Base-by-base conservation (phyloP, 2,329 filamentous ascomycete species). In the Pestalotiopsis sp. region DNA sequence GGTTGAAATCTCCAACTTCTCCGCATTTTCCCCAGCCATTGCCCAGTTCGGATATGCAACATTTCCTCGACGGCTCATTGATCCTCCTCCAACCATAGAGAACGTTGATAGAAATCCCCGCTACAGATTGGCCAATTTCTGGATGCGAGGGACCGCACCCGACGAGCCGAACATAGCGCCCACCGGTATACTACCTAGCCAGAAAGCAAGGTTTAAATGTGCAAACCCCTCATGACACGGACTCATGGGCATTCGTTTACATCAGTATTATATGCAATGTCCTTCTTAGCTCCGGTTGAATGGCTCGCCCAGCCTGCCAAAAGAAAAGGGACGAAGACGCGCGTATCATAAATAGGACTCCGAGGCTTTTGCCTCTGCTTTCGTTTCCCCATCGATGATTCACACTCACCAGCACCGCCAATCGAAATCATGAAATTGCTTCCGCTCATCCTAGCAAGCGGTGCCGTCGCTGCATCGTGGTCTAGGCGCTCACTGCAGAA, bases 401-500 rank as follows among this genome's bases (percentile, higher is more conserved):
- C 25, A 25, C 62, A 13, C 20, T 49, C 5, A 45, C 11, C 23
- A 45, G n/a, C 40, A 5, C n/a, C 25, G 14, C 11, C 9, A 23
- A 2, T 36, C 27, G 23, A 23, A 12, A 66, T 6, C 25, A 67
- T 67, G 66, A 14, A 23, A 12, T 27, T 67, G 13, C 17, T 52
- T 20, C 49, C 25, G 7, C 12, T 68, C 5, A 27, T 68, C 61
- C 52, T 66, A 4, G 65, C 58, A 5, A 65, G 66, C 27, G 68
- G 61, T 56, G 71, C 52, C 27, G 66, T 71, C 49, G 72, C 72
- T 11, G 67, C 67, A 9, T 65, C 70, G 6, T 70, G 68, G 27
- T 73, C 76, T 56, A 40, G 12, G 38, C 14, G 31, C 0, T 17
- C 13, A 17, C 71, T 84, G 56, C 79, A 80, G 40, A 81, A 83